Evolutionary conservation across 768 basidiomycete species (phyloP).

Genomic region (Auriculariales sp.): DNA sequence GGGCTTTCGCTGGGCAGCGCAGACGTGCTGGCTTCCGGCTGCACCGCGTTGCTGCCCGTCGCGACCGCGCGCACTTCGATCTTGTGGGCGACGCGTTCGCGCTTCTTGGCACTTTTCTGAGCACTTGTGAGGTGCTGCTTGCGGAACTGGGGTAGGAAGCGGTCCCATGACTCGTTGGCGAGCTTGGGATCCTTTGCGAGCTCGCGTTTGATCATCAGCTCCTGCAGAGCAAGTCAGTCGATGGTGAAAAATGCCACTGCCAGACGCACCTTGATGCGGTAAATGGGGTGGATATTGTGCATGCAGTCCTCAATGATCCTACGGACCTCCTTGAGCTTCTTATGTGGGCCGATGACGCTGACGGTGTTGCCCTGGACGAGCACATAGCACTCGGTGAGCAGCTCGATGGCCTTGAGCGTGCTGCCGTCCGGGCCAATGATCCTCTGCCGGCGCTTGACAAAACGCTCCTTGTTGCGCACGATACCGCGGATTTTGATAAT

Average conservation of each 20-base stretch:
- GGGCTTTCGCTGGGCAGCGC: conserved; percentile 25
- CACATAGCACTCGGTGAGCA: conserved; percentile 92
- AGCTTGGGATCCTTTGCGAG: conserved; percentile 96
- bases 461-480: conserved; percentile 90
- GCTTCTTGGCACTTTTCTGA: conserved; percentile 86
- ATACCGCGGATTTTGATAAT: conserved; percentile 96
- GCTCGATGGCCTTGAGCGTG: conserved; percentile 95
- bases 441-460: conserved; percentile 88
- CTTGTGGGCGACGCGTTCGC: conserved; percentile 48
- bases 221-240: conserved; percentile 29
- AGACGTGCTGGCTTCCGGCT: conserved; percentile 5
- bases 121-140: conserved; percentile 86
- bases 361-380: conserved; percentile 97
- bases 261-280: conserved; percentile 75
- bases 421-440: conserved; percentile 97
- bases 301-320: conserved; percentile 97
- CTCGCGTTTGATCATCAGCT: conserved; percentile 96
- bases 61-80: conserved; percentile 51
- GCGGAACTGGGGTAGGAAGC: conserved; percentile 93
- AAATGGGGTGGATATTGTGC: conserved; percentile 99
- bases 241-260: not conserved
- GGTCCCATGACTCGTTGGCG: conserved; percentile 87
- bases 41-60: conserved; percentile 33
- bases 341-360: conserved; percentile 93
- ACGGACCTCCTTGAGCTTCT: conserved; percentile 89